Percentiles rank a stretch among this genome's conserved stretches.
Evolutionary conservation across 2,329 filamentous ascomycete genomes (phyloP).

Genomic region (Paraconiothyrium sp.): DNA sequence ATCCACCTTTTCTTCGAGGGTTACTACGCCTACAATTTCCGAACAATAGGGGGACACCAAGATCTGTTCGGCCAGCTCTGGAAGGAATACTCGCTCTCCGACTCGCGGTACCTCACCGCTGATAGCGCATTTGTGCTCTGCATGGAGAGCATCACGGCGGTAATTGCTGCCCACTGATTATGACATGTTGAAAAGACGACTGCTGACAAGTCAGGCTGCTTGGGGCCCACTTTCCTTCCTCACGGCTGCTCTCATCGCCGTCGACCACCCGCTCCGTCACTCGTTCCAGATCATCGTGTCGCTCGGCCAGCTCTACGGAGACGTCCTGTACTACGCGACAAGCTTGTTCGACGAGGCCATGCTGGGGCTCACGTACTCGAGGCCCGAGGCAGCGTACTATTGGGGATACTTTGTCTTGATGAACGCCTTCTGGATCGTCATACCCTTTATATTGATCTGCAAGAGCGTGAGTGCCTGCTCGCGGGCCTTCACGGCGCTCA

Average conservation of each 20-base stretch:
- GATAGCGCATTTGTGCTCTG: conserved; percentile 83
- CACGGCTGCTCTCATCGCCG: conserved; percentile 64
- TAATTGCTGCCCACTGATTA: conserved; percentile 53
- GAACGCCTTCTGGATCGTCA: conserved; percentile 73
- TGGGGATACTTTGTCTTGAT: conserved; percentile 73
- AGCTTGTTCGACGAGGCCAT: conserved; percentile 68
- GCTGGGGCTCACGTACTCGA: conserved; percentile 63
- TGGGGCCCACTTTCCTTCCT: conserved; percentile 71
- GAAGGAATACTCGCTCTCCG: conserved; percentile 91
- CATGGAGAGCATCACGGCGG: conserved; percentile 83
- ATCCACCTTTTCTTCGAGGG: conserved; percentile 87
- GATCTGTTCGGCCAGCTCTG: conserved; percentile 84
- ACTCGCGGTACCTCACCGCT: conserved; percentile 84
- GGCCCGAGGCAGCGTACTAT: conserved; percentile 71
- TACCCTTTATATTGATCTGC: conserved; percentile 57
- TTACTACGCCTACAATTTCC: conserved; percentile 79
- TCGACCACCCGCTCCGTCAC: conserved; percentile 65
- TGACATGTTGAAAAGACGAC: conserved; percentile 9
- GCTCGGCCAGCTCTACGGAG: conserved; percentile 71
- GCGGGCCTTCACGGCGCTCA: conserved; percentile 47
- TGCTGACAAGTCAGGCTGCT: conserved; percentile 52
- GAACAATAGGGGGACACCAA: conserved; percentile 71
- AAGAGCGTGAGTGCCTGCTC: conserved; percentile 45
- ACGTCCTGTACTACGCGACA: conserved; percentile 71
- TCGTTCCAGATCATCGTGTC: conserved; percentile 69